These are phyloP conservation scores for Xylogone sp. DNA, from an alignment of 2,329 filamentous ascomycete species.

Conservation along the genomic window DNA sequence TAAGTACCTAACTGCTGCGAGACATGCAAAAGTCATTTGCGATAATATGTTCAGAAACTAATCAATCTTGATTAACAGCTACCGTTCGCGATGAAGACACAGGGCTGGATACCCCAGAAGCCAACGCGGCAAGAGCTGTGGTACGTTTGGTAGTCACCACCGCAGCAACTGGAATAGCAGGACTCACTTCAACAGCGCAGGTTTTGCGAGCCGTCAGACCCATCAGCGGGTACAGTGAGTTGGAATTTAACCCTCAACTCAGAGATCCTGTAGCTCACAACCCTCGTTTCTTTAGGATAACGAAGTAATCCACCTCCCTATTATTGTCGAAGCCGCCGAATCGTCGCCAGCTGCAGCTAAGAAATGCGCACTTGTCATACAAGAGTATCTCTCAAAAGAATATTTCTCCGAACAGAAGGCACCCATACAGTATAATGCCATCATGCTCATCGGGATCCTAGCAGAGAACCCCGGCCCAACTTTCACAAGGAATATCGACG, in stretches of 20 bases:
- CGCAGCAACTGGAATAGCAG: background rate
- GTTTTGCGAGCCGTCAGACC: conserved; percentile 5
- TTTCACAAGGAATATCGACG: conserved; percentile 88
- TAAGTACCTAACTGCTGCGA: conserved; percentile 6
- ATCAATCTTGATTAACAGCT: background rate
- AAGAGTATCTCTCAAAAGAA: conserved; percentile 75
- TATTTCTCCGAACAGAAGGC: conserved; percentile 51
- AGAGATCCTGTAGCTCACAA: background rate
- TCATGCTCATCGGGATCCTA: conserved; percentile 93
- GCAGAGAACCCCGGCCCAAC: conserved; percentile 85
- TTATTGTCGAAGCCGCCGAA: conserved; percentile 92
- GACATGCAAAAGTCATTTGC: background rate
- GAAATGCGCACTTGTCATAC: conserved; percentile 75
- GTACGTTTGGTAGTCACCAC: conserved; percentile 40
- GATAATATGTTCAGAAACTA: background rate
- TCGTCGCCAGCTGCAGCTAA: conserved; percentile 83
- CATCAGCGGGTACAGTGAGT: background rate
- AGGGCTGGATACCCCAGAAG: conserved; percentile 58
- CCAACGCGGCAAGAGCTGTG: conserved; percentile 60
- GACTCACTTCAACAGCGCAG: background rate
- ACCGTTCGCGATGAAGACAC: conserved; percentile 4
- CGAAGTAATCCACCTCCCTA: conserved; percentile 87
- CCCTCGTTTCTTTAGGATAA: conserved; percentile 57
- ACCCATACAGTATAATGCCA: conserved; percentile 86
- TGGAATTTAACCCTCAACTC: background rate